These are phyloP conservation scores for Apiospora koreana DNA, from an alignment of 2,329 filamentous ascomycete genomes.

Conservation along the genomic window DNA sequence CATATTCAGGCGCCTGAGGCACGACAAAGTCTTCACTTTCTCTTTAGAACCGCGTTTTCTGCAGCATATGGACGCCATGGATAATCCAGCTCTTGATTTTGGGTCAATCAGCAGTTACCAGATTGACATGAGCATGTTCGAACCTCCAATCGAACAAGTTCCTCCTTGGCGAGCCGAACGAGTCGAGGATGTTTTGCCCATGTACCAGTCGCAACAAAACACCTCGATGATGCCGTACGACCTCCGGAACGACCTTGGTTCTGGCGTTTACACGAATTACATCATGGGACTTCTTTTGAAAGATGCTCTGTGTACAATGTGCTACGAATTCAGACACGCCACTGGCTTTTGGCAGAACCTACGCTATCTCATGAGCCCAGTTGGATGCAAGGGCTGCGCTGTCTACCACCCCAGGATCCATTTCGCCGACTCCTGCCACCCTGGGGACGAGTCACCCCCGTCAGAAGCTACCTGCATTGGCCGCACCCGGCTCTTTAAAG, in stretches of 20 bases:
- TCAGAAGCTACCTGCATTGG: not conserved
- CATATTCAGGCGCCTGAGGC: not conserved
- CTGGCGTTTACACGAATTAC: rapidly evolving
- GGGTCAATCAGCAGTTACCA: not conserved
- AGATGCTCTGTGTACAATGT: not conserved
- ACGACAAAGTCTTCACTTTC: not conserved
- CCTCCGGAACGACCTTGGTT: not conserved
- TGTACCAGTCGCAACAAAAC: not conserved
- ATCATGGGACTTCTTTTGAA: not conserved
- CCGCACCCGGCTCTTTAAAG: not conserved
- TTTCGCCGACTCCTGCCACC: not conserved
- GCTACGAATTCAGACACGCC: not conserved
- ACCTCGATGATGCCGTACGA: not conserved
- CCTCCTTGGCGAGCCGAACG: not conserved
- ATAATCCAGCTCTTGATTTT: no score
- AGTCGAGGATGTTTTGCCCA: not conserved
- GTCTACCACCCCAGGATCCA: not conserved
- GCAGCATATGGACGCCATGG: no score
- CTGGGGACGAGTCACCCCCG: no score
- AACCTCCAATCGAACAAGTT: not conserved
- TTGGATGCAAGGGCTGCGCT: not conserved
- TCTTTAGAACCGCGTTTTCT: not conserved
- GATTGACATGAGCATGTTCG: not conserved
- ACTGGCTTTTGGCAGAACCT: not conserved
- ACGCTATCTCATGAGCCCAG: not conserved